These are phyloP conservation scores for Globisporangium cederbergense DNA, from an alignment of 352 stramenopile genomes.

Conservation along the genomic window DNA sequence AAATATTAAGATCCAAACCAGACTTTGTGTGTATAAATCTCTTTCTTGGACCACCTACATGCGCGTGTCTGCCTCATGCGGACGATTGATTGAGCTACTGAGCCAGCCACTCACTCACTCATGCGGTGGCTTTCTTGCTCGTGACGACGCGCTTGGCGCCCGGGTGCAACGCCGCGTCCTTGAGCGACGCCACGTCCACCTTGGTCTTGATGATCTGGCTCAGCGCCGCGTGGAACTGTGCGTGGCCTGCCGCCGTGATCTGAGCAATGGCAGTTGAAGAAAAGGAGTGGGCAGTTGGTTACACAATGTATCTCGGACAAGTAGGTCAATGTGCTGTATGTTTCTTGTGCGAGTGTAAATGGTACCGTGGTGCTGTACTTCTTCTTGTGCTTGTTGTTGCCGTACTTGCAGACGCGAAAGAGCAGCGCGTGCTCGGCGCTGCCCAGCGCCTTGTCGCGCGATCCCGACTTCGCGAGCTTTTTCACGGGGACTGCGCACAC, in stretches of 20 bases:
- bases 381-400: slow-evolving; percentile 88
- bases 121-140: slow-evolving; percentile 68
- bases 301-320: not conserved
- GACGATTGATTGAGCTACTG: not conserved
- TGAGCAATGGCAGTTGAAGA: slow-evolving; percentile 16
- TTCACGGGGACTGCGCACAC: slow-evolving; percentile 17
- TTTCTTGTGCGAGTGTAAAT: not conserved
- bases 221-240: slow-evolving; percentile 64
- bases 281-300: not conserved
- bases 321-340: not conserved
- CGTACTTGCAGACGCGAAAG: slow-evolving; percentile 73
- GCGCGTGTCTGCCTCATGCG: not conserved
- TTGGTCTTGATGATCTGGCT: slow-evolving; percentile 73
- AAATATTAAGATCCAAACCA: not conserved
- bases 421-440: slow-evolving; percentile 60
- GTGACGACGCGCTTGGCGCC: slow-evolving; percentile 35
- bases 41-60: not conserved
- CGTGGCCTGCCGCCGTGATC: slow-evolving; percentile 57
- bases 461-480: slow-evolving; percentile 7
- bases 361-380: slow-evolving; percentile 75
- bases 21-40: not conserved
- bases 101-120: not conserved
- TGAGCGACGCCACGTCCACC: slow-evolving; percentile 37
- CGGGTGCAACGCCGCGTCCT: slow-evolving; percentile 10
- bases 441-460: slow-evolving; percentile 28